These are phyloP conservation scores for Huntiella decipiens DNA, from an alignment of 2,329 filamentous ascomycete genomes.

Conservation along the genomic window DNA sequence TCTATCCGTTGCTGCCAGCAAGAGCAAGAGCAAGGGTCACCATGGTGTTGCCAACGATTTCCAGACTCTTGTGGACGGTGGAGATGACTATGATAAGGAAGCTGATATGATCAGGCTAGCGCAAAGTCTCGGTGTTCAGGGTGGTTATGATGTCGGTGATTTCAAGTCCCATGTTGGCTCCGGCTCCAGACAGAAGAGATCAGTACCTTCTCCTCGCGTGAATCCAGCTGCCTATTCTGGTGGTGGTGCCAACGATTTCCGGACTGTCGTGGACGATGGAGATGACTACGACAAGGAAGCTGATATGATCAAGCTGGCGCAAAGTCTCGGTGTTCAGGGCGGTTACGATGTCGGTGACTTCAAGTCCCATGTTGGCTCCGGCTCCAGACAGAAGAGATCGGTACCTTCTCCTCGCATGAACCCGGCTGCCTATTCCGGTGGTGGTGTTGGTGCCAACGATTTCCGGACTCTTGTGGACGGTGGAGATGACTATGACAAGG, in stretches of 20 bases:
- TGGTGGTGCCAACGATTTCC: background rate
- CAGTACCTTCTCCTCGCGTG: too few relatives aligned
- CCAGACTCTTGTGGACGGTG: background rate
- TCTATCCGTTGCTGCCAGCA: background rate
- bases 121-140: background rate
- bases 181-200: background rate
- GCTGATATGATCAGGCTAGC: background rate
- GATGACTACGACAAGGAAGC: background rate
- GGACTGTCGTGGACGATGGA: conserved; percentile 1
- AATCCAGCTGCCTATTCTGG: background rate
- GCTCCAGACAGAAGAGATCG: background rate
- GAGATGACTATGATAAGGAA: background rate
- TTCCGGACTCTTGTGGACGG: background rate
- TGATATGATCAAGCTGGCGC: background rate
- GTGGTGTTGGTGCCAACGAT: background rate
- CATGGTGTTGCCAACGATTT: background rate
- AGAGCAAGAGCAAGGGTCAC: background rate
- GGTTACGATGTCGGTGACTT: background rate
- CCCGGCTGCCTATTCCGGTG: background rate
- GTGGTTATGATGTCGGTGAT: background rate
- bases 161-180: background rate
- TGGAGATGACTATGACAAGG: background rate
- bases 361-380: background rate
- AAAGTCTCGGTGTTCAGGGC: background rate
- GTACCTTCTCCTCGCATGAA: background rate